Base-by-base conservation (phyloP, 495 filamentous ascomycete genomes). In the Aspergillus sparsus region DNA sequence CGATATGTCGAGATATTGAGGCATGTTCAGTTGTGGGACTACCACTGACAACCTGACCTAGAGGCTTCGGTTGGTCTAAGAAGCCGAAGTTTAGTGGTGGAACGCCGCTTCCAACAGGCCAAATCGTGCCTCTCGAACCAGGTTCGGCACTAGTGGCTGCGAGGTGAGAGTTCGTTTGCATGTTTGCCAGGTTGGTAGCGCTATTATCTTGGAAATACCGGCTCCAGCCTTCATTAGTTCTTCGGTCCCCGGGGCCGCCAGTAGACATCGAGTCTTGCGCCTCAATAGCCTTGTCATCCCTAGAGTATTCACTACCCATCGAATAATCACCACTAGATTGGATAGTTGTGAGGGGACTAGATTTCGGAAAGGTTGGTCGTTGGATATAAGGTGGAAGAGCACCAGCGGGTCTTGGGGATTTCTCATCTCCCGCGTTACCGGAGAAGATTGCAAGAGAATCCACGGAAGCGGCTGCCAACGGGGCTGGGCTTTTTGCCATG, bases 21-120 rank as follows among this genome's bases (percentile, higher is more conserved):
- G 76, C 68, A 49, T 82, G 71, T 7, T 85, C 82, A 13, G 90
- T 82, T 4, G 85, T 89, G 5, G 89, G 89, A 62, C 87, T 91
- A 39, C 81, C 83, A 12, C 83, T 87, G 37, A 77, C 68, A 6
- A 92, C 89, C 66, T 81, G 49, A 63, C 80, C 64, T 71, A 83
- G 58, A 55, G 78, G 67, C 52, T 72, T 70, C 11, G 74, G 78
- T 53, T 71, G 62, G 33, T 79, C 74, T 15, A 80, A 64, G 66
- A 74, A 74, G 15, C 64, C 70, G 27, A 74, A 66, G 36, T 77
- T 72, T 27, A 77, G 55, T 0, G 74, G 72, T 0, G 73, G 64
- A 36, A 74, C 62, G 9, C 65, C 72, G 13, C 66, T 61, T 2
- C 16, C 18, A 57, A 71, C 72, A 2, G 77, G 75, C 77, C 77